phyloP scores from a whole-genome alignment of 176 grass and related monocot genomes.

The Aegilops speltoides region DNA sequence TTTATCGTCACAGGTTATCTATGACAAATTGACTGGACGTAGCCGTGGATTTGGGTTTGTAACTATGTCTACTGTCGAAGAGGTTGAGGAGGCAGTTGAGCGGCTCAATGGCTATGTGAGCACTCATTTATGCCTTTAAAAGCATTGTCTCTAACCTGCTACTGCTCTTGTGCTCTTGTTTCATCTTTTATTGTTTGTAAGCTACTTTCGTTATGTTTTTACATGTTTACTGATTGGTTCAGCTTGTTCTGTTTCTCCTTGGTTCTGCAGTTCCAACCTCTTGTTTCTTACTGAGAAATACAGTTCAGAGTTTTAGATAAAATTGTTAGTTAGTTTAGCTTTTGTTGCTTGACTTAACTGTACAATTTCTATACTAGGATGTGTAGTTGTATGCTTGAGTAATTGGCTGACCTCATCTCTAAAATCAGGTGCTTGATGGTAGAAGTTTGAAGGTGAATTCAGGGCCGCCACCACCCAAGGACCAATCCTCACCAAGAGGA shows the following conservation, averaged over 20 bases:
- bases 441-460: slow-evolving; percentile 34
- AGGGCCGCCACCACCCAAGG: slow-evolving; percentile 32
- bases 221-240: background rate
- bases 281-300: background rate
- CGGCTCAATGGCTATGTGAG: slow-evolving; percentile 86
- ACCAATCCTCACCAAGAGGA: slow-evolving; percentile 44
- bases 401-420: background rate
- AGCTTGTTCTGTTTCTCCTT: background rate
- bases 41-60: slow-evolving; percentile 14
- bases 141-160: background rate
- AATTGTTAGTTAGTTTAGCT: background rate
- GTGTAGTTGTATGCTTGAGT: slow-evolving; percentile 5
- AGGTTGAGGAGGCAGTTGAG: slow-evolving; percentile 66
- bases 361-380: background rate
- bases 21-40: slow-evolving; percentile 92
- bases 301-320: background rate
- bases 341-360: background rate
- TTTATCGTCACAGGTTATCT: slow-evolving; percentile 62
- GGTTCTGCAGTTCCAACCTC: background rate
- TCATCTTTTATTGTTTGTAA: background rate
- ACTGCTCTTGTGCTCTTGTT: background rate
- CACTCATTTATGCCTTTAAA: background rate
- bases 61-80: slow-evolving; percentile 37
- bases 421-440: slow-evolving; percentile 65
- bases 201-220: background rate